phyloP scores from a whole-genome alignment of 371 early-diverging fungal genomes.

The Mortierella polycephala region DNA sequence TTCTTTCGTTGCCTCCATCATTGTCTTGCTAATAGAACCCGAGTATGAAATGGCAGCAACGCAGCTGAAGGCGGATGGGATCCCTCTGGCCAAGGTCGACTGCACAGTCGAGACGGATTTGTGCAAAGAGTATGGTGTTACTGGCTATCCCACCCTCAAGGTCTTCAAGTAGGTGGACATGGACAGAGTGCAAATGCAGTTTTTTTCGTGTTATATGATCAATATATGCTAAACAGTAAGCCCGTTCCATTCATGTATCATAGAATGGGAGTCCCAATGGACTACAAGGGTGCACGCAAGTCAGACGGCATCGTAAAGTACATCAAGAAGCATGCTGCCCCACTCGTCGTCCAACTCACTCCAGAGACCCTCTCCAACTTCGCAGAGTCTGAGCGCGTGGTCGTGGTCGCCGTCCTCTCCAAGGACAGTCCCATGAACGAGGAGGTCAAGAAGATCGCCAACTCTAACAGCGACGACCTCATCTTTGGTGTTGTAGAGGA shows the following conservation, averaged over 20 bases:
- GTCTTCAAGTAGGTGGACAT: conserved; percentile 64
- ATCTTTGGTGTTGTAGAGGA: conserved; percentile 75
- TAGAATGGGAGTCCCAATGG: conserved; percentile 67
- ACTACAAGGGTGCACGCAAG: conserved; percentile 87
- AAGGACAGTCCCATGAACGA: conserved; percentile 60
- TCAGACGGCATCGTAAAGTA: conserved; percentile 81
- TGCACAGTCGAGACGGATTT: conserved; percentile 84
- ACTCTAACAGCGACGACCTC: conserved; percentile 81
- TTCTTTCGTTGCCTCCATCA: neutral
- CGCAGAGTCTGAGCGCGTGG: conserved; percentile 81
- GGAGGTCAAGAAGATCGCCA: conserved; percentile 72
- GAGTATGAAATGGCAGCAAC: conserved; percentile 91
- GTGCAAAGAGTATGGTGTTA: conserved; percentile 81
- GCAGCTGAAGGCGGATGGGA: conserved; percentile 68
- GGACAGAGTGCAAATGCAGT: no score
- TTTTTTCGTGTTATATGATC: no score
- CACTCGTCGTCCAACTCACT: conserved; percentile 76
- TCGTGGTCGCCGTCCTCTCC: conserved; percentile 84
- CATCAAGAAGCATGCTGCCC: conserved; percentile 87
- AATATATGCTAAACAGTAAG: no score
- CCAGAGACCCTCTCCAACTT: conserved; percentile 77
- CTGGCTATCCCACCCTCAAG: conserved; percentile 94
- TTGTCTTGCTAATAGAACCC: conserved; percentile 69
- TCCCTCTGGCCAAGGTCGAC: conserved; percentile 91
- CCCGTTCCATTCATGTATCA: neutral